Conservation (phyloP, 2,329 filamentous ascomycete genomes). For the Thielaviopsis populi region DNA sequence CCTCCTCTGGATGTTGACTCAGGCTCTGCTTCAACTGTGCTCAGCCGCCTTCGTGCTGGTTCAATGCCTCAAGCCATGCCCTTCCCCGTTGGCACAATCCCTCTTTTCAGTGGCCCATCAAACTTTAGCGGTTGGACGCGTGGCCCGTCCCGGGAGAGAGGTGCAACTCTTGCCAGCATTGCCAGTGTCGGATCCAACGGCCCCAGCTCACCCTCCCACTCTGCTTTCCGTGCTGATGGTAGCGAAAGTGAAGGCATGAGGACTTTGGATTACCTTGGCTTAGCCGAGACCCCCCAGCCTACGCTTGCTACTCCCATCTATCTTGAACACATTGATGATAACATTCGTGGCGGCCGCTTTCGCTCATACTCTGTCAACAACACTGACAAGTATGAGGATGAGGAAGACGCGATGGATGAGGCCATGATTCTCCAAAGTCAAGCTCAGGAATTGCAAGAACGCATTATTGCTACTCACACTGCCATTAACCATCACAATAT, state of each 20-base stretch:
- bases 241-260: conserved; percentile 77
- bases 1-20: conserved; percentile 47
- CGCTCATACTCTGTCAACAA: conserved; percentile 97
- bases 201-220: conserved; percentile 73
- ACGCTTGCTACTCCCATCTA: conserved; percentile 56
- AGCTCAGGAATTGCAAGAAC: conserved; percentile 46
- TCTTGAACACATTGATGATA: conserved; percentile 58
- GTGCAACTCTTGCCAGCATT: conserved; percentile 67
- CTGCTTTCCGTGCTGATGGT: conserved; percentile 62
- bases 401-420: conserved; percentile 62
- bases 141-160: conserved; percentile 55
- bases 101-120: conserved; percentile 65
- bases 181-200: conserved; percentile 84
- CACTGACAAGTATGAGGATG: conserved; percentile 89
- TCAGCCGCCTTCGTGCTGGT: conserved; percentile 70
- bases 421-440: conserved; percentile 36
- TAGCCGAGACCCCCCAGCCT: conserved; percentile 84
- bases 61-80: conserved; percentile 84
- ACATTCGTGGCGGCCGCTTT: conserved; percentile 72
- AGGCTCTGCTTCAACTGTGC: conserved; percentile 39
- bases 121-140: conserved; percentile 74
- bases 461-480: conserved; percentile 48
- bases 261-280: conserved; percentile 86
- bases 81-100: conserved; percentile 36
- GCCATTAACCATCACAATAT: conserved; percentile 83